phyloP scores from a whole-genome alignment of 176 grass and related monocot species.

The Ampelocalamus luodianensis region DNA sequence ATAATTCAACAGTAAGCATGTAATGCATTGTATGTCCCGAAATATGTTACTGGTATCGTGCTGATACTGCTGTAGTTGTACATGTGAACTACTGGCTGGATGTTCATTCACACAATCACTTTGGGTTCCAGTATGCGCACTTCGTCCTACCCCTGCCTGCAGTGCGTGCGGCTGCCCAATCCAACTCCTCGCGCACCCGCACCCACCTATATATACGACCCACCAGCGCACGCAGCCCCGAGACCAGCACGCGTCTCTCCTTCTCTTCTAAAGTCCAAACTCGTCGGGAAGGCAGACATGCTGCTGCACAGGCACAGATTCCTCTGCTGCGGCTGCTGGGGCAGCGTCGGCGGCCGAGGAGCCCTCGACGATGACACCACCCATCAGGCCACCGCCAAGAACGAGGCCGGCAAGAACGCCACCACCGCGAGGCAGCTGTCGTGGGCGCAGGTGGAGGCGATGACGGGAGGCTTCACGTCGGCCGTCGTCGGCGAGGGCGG shows the following conservation, averaged over 20 bases:
- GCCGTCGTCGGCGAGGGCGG: conserved; percentile 82
- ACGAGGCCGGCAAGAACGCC: not conserved
- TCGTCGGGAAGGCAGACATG: conserved; percentile 1
- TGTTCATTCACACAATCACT: not conserved
- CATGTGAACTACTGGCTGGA: not conserved
- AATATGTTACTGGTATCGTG: too few species aligned
- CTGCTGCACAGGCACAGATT: conserved; percentile 44
- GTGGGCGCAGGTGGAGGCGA: conserved; percentile 83
- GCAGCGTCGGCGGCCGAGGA: conserved; percentile 20
- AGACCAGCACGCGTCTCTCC: conserved; percentile 2
- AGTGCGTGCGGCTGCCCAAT: not conserved
- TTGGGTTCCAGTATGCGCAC: not conserved
- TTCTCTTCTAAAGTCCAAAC: not conserved
- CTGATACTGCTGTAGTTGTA: not conserved
- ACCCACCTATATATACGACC: conserved; percentile 15
- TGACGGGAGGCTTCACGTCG: conserved; percentile 66
- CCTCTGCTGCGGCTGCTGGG: conserved; percentile 66
- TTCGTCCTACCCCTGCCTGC: not conserved
- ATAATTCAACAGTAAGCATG: too few species aligned
- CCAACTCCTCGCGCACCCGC: not conserved
- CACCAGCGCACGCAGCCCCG: not conserved
- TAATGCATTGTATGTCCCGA: too few species aligned
- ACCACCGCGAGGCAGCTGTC: conserved; percentile 40
- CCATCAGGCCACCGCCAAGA: not conserved
- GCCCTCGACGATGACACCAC: not conserved